Evolutionary conservation across 2,329 filamentous ascomycete genomes (phyloP), one percentile per base, ranked within the genome.

Genomic region (Colletotrichum plurivorum): DNA sequence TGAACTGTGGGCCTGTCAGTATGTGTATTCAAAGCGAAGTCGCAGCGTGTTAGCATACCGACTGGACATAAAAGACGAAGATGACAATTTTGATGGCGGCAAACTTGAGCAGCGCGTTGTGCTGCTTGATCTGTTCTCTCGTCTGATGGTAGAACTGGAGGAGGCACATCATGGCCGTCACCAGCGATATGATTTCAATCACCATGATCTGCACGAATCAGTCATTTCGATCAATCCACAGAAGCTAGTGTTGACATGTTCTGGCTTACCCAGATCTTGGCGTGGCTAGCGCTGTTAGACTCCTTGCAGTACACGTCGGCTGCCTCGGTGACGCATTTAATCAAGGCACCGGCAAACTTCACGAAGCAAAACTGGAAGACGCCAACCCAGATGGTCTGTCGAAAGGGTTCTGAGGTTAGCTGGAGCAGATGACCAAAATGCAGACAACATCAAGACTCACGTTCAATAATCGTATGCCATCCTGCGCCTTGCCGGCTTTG

Each of bases 341-440:
- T 43, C 12, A 66, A 20, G 16, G 55, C 55, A 3, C 49, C 63
- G 8, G 59, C 39, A 20, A 61, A 66, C 56, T 66, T 61, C 18
- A 66, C 56, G 1, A 48, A 22, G 43, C 56, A 66, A 25, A 54
- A 66, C 48, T 66, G 63, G 0, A 60, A 66, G 15, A 66, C 56
- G 4, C 25, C 39, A 8, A 55, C 25, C 56, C 63, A 66, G 8
- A 66, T 61, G 2, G 49, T 66, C 63, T 66, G 15, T 2, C 2
- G 9, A 3, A 27, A 7, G 6, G 6, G 16, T 7, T 7, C 1
- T 2, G n/a, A 5, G 1, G 25, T 53, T 5, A 53, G 48, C 22
- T 8, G 4, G 3, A 16, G 18, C 2, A 5, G 1, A 22, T 6
- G 15, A 20, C 12, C 8, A 25, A 7, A 5, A 22, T 3, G 0